Conservation (phyloP, 345 rosid genomes). For the Isatis tinctoria region DNA sequence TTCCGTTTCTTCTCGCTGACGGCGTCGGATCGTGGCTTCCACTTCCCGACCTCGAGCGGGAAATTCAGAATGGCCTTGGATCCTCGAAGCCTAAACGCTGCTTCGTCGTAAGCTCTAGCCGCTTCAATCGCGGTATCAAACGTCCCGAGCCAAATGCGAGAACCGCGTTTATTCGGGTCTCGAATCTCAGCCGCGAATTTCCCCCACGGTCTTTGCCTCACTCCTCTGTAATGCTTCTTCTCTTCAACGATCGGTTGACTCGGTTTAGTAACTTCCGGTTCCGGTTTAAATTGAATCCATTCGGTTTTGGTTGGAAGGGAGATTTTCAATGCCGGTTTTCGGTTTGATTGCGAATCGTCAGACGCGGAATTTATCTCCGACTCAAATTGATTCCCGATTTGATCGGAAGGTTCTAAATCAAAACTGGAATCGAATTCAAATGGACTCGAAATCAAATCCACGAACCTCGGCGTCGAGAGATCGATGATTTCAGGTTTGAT, state of each 20-base stretch:
- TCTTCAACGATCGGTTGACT: constrained; percentile 13
- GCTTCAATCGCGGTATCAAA: constrained; percentile 69
- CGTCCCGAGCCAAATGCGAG: constrained; percentile 88
- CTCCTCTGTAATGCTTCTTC: constrained; percentile 74
- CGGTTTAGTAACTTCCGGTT: constrained; percentile 20
- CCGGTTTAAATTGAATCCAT: constrained; percentile 41
- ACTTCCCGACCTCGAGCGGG: constrained; percentile 76
- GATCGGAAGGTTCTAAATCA: not conserved
- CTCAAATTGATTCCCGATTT: not conserved
- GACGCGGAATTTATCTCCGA: not conserved
- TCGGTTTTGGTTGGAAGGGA: constrained; percentile 47
- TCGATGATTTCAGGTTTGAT: constrained; percentile 40
- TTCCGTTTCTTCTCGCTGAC: constrained; percentile 46
- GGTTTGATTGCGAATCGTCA: constrained; percentile 3
- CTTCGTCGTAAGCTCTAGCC: constrained; percentile 79
- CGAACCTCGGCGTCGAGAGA: constrained; percentile 34
- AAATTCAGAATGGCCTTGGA: constrained; percentile 82
- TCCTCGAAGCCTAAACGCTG: constrained; percentile 79
- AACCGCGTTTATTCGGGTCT: constrained; percentile 68
- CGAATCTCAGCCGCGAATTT: constrained; percentile 96
- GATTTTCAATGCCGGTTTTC: constrained; percentile 49
- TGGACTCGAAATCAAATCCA: not conserved
- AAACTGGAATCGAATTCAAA: constrained; percentile 23
- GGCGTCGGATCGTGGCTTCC: constrained; percentile 22
- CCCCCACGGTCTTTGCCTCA: constrained; percentile 91